Conservation (phyloP, 2,329 filamentous ascomycete species). For the Penicillium sp. region DNA sequence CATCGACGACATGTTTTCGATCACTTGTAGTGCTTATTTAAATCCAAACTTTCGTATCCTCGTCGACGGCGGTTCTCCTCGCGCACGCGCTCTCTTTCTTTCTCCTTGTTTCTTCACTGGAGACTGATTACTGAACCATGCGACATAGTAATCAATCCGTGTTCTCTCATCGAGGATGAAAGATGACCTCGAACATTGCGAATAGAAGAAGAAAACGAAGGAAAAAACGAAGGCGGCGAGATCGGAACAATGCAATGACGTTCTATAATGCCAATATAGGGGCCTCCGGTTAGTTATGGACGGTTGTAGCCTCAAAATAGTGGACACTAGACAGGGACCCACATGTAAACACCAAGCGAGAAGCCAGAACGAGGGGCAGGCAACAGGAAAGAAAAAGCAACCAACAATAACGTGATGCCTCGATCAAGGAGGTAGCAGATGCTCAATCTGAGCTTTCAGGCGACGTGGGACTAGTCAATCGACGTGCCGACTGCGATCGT, state of each 20-base stretch:
- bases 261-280: slow-evolving; percentile 2
- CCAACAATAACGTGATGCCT: background rate
- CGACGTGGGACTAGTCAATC: background rate
- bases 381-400: background rate
- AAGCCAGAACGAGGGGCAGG: background rate
- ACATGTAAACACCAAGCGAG: background rate
- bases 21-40: background rate
- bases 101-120: background rate
- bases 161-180: slow-evolving; percentile 5
- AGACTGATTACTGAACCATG: background rate
- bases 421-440: background rate
- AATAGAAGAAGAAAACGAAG: background rate
- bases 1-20: slow-evolving; percentile 43
- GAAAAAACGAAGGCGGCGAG: background rate
- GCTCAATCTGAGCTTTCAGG: background rate
- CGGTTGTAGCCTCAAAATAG: slow-evolving; percentile 2
- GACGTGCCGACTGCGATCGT: background rate
- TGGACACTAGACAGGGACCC: slow-evolving; percentile 3
- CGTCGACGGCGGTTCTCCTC: background rate
- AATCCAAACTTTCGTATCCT: background rate
- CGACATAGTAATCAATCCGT: slow-evolving; percentile 11
- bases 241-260: slow-evolving; percentile 1
- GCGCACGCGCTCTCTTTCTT: background rate
- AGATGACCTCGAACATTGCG: slow-evolving; percentile 1
- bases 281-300: slow-evolving; percentile 4